A percentile compares a stretch with the other conserved stretches of the same genome.
Evolutionary conservation across 768 basidiomycete species (phyloP).

Genomic region (Panaeolus cyanescens): DNA sequence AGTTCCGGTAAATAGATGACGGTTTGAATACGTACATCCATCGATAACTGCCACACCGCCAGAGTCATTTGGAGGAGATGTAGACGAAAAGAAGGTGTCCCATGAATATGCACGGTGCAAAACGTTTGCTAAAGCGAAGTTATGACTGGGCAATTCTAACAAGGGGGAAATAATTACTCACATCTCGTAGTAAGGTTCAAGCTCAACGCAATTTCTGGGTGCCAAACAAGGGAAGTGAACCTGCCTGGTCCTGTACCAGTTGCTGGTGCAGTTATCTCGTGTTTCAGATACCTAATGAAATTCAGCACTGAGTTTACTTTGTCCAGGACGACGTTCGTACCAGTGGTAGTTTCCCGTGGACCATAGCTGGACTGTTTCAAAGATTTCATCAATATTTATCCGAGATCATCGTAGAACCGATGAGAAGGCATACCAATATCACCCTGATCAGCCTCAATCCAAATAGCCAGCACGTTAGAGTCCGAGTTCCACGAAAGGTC

Average conservation of each 20-base stretch:
- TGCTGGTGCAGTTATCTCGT: conserved; percentile 65
- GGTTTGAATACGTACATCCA: conserved; percentile 57
- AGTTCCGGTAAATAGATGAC: conserved; percentile 1
- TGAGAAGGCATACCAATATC: conserved; percentile 63
- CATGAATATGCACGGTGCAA: conserved; percentile 69
- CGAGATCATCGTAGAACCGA: background rate
- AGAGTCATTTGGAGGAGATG: conserved; percentile 67
- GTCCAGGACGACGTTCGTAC: conserved; percentile 34
- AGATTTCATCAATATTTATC: conserved; percentile 4
- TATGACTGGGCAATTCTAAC: background rate
- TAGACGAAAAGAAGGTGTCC: conserved; percentile 72
- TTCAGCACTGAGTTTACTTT: background rate
- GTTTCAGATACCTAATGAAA: conserved; percentile 82
- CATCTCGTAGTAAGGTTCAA: conserved; percentile 69
- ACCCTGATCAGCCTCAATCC: conserved; percentile 69
- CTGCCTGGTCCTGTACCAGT: conserved; percentile 36
- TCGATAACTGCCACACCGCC: conserved; percentile 90
- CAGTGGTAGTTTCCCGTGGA: conserved; percentile 95
- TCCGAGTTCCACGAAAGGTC: conserved; percentile 89
- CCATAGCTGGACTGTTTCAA: conserved; percentile 83
- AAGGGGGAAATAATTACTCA: conserved; percentile 35
- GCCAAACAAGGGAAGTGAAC: conserved; percentile 83
- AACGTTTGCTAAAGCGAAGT: conserved; percentile 41
- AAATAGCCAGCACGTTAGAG: conserved; percentile 82
- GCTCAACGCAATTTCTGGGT: conserved; percentile 74